Base-by-base conservation (phyloP, 768 basidiomycete species). In the Tubosaeta sp. region DNA sequence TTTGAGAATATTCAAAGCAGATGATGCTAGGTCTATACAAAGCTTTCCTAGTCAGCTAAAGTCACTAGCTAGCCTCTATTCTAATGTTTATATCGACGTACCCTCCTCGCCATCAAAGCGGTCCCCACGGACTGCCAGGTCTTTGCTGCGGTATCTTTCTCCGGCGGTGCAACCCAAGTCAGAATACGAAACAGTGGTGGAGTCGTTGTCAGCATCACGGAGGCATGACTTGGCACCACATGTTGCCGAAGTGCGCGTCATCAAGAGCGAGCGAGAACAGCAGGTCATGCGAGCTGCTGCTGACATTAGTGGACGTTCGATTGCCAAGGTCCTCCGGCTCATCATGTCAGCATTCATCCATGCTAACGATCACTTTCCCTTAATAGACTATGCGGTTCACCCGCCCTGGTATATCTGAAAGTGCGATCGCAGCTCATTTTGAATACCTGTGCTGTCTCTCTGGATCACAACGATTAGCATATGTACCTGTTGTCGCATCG, bases 401-500 rank as follows among this genome's bases (percentile, higher is more conserved):
- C 2, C 65, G 71, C 37, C 75, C 79, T 19, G 81, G 78, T 9
- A 64, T 78, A 51, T 78, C 80, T 1, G 88, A 90, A 62, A 72
- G 77, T 31, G 73, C 76, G 16, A 69, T 89, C 8, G 84, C 79
- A 0, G 88, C 95, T 5, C 89, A 93, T 64, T 97, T 98, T 64
- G 89, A 95, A 69, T 97, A 97, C 63, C 59, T 87, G 1, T 95
- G 93, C 62, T 78, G 83, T 4, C 74, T 91, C 39, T 73, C 74
- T 14, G 97, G 97, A 19, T 79, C 91, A 12, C 86, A 92, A 62
- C 80, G 95, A 37, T 81, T 84, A 44, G 95, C 97, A n/a, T 99
- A 99, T 65, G 95, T 99, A 1, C 97, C 97, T 12, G 97, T 99
- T 6, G 91, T 97, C 32, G 95, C 92, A 6, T 94, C 92, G 1